phyloP scores from a whole-genome alignment of 345 rosid genomes.

The Euphorbia pulcherrima region DNA sequence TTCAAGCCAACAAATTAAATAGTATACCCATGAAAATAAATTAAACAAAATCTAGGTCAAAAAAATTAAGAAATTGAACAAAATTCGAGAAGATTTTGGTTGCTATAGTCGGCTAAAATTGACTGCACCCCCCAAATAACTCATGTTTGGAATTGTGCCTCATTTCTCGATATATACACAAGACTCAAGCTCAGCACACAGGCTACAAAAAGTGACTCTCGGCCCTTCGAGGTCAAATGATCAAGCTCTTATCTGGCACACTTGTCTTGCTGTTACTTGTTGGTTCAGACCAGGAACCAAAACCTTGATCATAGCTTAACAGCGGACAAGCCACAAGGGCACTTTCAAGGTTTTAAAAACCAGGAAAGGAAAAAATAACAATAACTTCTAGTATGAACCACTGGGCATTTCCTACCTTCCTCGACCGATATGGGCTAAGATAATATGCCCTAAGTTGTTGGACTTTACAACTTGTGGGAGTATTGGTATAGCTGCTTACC shows the following conservation, averaged over 20 bases:
- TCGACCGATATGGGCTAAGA: conserved; percentile 8
- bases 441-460: conserved; percentile 1
- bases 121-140: background rate
- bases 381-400: background rate
- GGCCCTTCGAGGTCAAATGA: background rate
- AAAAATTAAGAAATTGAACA: background rate
- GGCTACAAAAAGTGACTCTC: background rate
- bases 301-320: background rate
- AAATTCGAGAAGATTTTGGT: background rate
- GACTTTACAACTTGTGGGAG: conserved; percentile 62
- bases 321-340: background rate
- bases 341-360: background rate
- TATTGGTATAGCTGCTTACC: conserved; percentile 91
- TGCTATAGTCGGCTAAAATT: background rate
- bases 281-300: background rate
- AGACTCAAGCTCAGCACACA: background rate
- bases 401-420: background rate
- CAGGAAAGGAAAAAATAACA: background rate
- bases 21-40: background rate
- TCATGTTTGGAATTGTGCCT: background rate
- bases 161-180: background rate
- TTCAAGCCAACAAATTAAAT: background rate
- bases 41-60: background rate
- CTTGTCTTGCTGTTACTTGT: background rate
- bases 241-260: background rate